A percentile compares a stretch with the other conserved stretches of the same genome.
Evolutionary conservation across 306 rosid genomes (phyloP).

Genomic region (Dalbergia cochinchinensis): DNA sequence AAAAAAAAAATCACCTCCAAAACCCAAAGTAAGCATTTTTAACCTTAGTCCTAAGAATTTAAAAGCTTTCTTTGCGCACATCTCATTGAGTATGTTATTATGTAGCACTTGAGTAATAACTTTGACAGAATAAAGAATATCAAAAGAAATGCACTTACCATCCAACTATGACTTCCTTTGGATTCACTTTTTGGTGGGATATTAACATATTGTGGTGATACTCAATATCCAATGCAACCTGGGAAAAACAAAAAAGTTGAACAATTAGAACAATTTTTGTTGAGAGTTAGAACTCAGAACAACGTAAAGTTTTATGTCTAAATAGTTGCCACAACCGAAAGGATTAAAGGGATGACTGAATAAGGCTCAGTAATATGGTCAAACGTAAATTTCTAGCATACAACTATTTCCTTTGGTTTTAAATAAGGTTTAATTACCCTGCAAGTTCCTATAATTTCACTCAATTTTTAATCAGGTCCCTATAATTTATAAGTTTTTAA

Average conservation of each 20-base stretch:
- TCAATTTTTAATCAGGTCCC: no score
- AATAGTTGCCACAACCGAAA: background rate
- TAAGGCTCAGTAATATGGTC: background rate
- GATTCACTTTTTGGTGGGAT: conserved; percentile 94
- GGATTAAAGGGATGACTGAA: background rate
- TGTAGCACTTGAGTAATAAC: conserved; percentile 15
- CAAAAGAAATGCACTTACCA: conserved; percentile 61
- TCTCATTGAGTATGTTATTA: background rate
- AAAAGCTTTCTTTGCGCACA: background rate
- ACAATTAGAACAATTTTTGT: conserved; percentile 11
- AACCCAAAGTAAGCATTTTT: background rate
- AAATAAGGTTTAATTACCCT: no score
- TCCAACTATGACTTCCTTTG: conserved; percentile 94
- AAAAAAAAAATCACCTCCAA: background rate
- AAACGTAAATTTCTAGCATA: background rate
- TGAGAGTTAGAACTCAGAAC: background rate
- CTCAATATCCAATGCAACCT: conserved; percentile 98
- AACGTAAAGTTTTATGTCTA: background rate
- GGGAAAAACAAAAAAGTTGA: background rate
- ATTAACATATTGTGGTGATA: conserved; percentile 90
- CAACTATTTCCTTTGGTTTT: background rate
- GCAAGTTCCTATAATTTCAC: no score
- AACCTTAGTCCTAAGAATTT: conserved; percentile 12
- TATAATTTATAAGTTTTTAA: no score
- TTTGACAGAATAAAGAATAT: background rate